These are phyloP conservation scores for Oryza officinalis DNA, from an alignment of 176 grass and related monocot genomes.

Conservation along the genomic window DNA sequence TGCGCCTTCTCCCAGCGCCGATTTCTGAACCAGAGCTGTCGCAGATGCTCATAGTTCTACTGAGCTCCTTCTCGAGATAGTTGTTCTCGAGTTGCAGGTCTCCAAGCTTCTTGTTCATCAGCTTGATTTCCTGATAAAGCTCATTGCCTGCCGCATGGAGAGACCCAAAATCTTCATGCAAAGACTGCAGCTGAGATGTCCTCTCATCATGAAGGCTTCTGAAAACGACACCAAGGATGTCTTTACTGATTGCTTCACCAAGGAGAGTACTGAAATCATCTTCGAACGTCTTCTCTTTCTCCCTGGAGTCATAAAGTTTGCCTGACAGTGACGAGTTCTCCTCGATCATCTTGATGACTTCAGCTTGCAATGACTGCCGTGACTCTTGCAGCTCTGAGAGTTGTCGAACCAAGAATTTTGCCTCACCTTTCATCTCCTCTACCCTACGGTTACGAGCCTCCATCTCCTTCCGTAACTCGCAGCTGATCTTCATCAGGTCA, in stretches of 20 bases:
- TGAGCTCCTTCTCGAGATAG: conserved; percentile 64
- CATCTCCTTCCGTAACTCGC: conserved; percentile 55
- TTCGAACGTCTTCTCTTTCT: conserved; percentile 50
- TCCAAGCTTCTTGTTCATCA: conserved; percentile 61
- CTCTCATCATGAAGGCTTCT: conserved; percentile 64
- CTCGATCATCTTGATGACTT: conserved; percentile 65
- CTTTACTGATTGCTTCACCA: conserved; percentile 54
- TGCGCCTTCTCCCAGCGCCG: conserved; percentile 31
- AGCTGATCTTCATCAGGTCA: conserved; percentile 50
- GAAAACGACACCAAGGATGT: conserved; percentile 63
- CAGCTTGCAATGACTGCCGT: conserved; percentile 58
- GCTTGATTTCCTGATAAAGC: conserved; percentile 56
- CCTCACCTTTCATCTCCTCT: conserved; percentile 66
- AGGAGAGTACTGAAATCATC: conserved; percentile 56
- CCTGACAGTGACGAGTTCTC: conserved; percentile 70
- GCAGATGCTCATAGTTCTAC: conserved; percentile 44
- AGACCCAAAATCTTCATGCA: conserved; percentile 55
- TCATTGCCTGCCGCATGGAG: conserved; percentile 59
- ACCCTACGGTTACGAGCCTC: conserved; percentile 57
- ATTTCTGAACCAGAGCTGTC: conserved; percentile 48
- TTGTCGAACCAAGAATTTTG: conserved; percentile 71
- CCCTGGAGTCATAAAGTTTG: conserved; percentile 48
- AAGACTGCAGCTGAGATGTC: conserved; percentile 45
- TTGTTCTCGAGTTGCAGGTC: conserved; percentile 65
- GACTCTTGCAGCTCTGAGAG: conserved; percentile 74